Conservation (phyloP, 2,329 filamentous ascomycete genomes). For the Exserohilum rostratum region DNA sequence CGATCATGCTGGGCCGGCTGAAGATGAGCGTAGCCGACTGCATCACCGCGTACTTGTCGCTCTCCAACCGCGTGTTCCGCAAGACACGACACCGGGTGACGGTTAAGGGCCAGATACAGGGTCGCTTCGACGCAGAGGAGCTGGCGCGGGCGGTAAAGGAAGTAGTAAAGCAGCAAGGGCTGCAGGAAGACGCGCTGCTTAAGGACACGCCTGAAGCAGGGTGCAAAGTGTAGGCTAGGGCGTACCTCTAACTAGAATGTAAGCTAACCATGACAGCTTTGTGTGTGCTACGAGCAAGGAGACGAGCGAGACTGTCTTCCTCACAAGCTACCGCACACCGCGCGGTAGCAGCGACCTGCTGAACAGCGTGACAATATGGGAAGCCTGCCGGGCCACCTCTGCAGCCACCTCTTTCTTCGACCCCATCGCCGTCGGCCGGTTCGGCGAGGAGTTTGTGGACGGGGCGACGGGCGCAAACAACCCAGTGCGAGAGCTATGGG, state of each 20-base stretch:
- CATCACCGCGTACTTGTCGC: slow-evolving; percentile 12
- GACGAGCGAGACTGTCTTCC: slow-evolving; percentile 39
- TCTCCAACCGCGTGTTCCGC: slow-evolving; percentile 13
- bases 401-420: slow-evolving; percentile 22
- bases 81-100: slow-evolving; percentile 17
- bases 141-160: slow-evolving; percentile 20
- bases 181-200: slow-evolving; percentile 18
- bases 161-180: slow-evolving; percentile 18
- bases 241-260: not conserved
- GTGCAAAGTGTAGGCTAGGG: slow-evolving; percentile 14
- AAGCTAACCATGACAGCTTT: slow-evolving; percentile 11
- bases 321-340: slow-evolving; percentile 42
- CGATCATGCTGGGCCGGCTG: slow-evolving; percentile 27
- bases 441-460: slow-evolving; percentile 49
- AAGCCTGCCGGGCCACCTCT: slow-evolving; percentile 19
- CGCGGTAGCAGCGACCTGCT: slow-evolving; percentile 26
- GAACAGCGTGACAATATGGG: slow-evolving; percentile 27
- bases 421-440: slow-evolving; percentile 17
- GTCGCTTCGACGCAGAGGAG: slow-evolving; percentile 25
- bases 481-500: slow-evolving; percentile 51
- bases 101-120: slow-evolving; percentile 6
- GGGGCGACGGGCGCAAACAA: slow-evolving; percentile 52
- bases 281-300: slow-evolving; percentile 39
- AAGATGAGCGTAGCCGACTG: slow-evolving; percentile 23
- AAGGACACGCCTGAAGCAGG: slow-evolving; percentile 7